A percentile compares a stretch with the other conserved stretches of the same genome.
Conservation (phyloP, 305 asterid species). For the Coffea humblotiana region DNA sequence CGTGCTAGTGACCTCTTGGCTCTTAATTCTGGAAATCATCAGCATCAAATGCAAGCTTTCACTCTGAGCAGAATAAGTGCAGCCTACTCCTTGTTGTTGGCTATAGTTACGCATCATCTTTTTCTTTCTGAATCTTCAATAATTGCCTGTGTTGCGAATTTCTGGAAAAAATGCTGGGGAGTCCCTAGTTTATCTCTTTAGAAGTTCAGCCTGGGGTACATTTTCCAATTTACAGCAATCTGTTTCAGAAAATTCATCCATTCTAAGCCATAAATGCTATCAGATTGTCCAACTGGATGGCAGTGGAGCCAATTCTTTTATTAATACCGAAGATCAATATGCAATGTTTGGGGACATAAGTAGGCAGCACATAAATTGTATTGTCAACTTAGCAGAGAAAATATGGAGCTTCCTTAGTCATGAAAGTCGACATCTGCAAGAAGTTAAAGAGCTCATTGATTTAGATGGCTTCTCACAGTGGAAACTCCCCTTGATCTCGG, state of each 20-base stretch:
- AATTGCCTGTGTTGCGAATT: conserved; percentile 40
- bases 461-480: conserved; percentile 34
- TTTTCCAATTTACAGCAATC: neutral
- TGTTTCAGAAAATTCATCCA: conserved; percentile 20
- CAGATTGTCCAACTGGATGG: conserved; percentile 17
- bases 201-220: conserved; percentile 34
- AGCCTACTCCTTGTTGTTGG: conserved; percentile 68
- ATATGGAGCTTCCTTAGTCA: conserved; percentile 49
- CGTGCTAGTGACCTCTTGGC: conserved; percentile 40
- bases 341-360: conserved; percentile 32
- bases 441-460: conserved; percentile 42
- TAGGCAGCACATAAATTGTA: conserved; percentile 38
- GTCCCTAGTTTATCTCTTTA: conserved; percentile 40
- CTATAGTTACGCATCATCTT: conserved; percentile 56
- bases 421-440: conserved; percentile 40
- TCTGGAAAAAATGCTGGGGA: conserved; percentile 65
- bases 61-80: conserved; percentile 44
- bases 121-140: conserved; percentile 54
- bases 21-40: conserved; percentile 18
- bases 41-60: conserved; percentile 36
- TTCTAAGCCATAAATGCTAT: conserved; percentile 27
- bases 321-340: conserved; percentile 12
- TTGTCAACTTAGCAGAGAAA: conserved; percentile 30
- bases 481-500: conserved; percentile 15
- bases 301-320: conserved; percentile 1